phyloP scores from a whole-genome alignment of 164 flowering plant genomes.

The Platanus orientalis region DNA sequence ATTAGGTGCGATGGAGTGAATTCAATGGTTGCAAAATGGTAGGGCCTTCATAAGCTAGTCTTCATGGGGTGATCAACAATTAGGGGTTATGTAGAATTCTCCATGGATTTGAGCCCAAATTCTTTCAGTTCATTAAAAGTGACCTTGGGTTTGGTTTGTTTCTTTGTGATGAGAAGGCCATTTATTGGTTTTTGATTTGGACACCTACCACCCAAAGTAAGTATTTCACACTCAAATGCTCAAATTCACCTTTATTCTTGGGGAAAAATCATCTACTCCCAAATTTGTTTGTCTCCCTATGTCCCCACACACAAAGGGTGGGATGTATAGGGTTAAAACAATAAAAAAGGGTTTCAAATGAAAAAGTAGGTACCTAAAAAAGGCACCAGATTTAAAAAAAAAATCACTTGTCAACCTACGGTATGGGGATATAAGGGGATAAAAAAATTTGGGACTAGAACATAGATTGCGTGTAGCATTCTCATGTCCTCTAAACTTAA shows the following conservation, averaged over 20 bases:
- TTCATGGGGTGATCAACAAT: constrained; percentile 33
- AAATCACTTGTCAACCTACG: too few species aligned
- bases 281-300: too few species aligned
- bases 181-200: constrained; percentile 57
- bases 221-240: background rate
- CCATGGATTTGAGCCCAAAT: constrained; percentile 38
- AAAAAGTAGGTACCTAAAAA: too few species aligned
- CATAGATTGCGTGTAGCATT: too few species aligned
- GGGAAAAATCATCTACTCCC: too few species aligned
- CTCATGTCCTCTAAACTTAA: too few species aligned
- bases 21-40: constrained; percentile 40
- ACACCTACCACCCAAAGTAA: constrained; percentile 25
- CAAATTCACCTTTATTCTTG: background rate
- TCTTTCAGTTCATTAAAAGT: constrained; percentile 33
- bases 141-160: constrained; percentile 45
- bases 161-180: constrained; percentile 36
- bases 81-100: constrained; percentile 33
- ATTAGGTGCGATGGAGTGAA: constrained; percentile 61
- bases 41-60: constrained; percentile 35
- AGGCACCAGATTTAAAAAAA: too few species aligned
- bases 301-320: too few species aligned
- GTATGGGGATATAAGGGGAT: too few species aligned
- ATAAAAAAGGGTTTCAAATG: too few species aligned
- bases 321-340: too few species aligned
- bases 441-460: too few species aligned